Evolutionary conservation across 2,329 filamentous ascomycete genomes (phyloP), one percentile per base, ranked within the genome.

Genomic region (Colletotrichum gigasporum): DNA sequence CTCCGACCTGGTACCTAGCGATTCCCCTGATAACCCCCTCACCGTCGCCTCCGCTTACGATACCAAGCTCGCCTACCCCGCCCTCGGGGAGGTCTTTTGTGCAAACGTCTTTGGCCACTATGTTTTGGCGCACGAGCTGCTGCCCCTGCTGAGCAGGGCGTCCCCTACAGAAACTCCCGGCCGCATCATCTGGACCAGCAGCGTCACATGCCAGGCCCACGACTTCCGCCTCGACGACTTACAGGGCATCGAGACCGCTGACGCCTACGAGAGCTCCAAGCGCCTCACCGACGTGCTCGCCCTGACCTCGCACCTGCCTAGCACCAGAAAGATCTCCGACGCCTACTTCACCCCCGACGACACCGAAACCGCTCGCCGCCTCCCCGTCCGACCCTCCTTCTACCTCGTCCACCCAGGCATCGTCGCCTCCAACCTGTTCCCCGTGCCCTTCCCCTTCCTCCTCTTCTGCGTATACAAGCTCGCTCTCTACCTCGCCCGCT

Each of bases 81-180:
- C 82, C 5, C 80, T 99, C 1, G 94, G 93, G 3, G 85, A 93
- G 69, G 88, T 97, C 16, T 99, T 98, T 75, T 91, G 90, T 74
- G 91, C 95, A 51, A 98, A 98, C 73, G 86, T 97, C 28, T 98
- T 99, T 74, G 96, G 96, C 0, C 96, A 99, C 79, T 98, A 99
- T 75, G 80, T 97, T 72, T 87, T 99, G 22, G 87, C 88, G 14
- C 94, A 97, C 75, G 88, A 90, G 72, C 84, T 98, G 10, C 85
- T 91, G 69, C 91, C 93, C 0, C 82, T 97, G 10, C 84, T 99
- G 70, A 79, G 81, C 71, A 81, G 87, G 52, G 73, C 72, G 14
- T 72, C 77, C 14, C 68, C 77, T 60, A 67, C 77, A 37, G 73
- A 81, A 4, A 60, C 78, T 1, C 80, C 82, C 0, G 91, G 89